These are phyloP conservation scores for Magnolia changhungtana DNA, from an alignment of 164 flowering plant genomes.

Conservation along the genomic window DNA sequence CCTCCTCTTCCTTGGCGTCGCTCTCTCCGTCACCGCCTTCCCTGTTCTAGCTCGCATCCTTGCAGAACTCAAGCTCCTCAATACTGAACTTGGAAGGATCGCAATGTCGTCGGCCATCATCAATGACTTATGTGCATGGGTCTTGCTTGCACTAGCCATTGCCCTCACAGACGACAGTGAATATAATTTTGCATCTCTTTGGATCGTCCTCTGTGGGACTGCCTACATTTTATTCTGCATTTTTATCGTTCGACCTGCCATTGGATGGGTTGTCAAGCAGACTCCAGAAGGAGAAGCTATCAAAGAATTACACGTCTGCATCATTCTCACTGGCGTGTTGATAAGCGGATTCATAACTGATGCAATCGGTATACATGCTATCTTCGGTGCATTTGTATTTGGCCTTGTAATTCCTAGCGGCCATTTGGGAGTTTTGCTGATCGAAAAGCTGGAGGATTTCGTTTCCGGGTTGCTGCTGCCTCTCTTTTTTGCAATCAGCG, in stretches of 20 bases:
- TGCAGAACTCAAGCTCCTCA: slow-evolving; percentile 22
- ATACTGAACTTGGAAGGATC: slow-evolving; percentile 14
- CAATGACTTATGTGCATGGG: slow-evolving; percentile 26
- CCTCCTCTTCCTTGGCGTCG: slow-evolving; percentile 35
- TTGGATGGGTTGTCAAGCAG: slow-evolving; percentile 26
- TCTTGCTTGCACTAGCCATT: slow-evolving; percentile 17
- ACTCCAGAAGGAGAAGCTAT: slow-evolving; percentile 30
- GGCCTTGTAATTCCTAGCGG: slow-evolving; percentile 47
- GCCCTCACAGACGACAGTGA: slow-evolving; percentile 9
- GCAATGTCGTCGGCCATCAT: slow-evolving; percentile 18
- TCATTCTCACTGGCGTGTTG: slow-evolving; percentile 37
- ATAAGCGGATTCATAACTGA: slow-evolving; percentile 40
- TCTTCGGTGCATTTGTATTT: slow-evolving; percentile 50
- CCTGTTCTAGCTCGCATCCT: slow-evolving; percentile 23
- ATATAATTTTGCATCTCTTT: not conserved
- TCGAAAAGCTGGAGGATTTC: slow-evolving; percentile 45
- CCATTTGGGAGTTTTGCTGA: slow-evolving; percentile 27
- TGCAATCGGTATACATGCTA: slow-evolving; percentile 42
- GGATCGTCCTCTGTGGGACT: slow-evolving; percentile 10
- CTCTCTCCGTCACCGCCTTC: slow-evolving; percentile 23
- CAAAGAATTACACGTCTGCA: slow-evolving; percentile 28
- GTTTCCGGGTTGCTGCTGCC: slow-evolving; percentile 46
- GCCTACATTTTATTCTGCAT: slow-evolving; percentile 25
- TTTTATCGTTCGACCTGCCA: slow-evolving; percentile 28
- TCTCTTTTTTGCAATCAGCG: slow-evolving; percentile 36